Evolutionary conservation across 495 filamentous ascomycete species (phyloP).

Genomic region (Aspergillus diversus): DNA sequence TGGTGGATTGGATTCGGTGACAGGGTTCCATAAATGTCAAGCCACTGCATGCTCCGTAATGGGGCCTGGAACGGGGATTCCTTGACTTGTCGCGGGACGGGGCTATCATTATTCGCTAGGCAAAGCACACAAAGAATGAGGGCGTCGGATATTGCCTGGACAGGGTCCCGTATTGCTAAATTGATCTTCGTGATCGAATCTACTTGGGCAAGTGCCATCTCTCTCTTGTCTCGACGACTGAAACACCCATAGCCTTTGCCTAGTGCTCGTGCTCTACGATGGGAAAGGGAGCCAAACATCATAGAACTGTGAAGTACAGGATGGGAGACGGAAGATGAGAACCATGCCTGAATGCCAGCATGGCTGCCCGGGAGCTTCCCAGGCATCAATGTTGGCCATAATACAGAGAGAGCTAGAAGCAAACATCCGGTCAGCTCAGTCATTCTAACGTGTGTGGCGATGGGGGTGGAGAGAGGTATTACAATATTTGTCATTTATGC

Average conservation of each 20-base stretch:
- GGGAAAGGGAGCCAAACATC: neutral
- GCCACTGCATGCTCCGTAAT: conserved; percentile 2
- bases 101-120: neutral
- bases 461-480: neutral
- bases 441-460: too few relatives aligned
- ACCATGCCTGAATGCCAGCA: neutral
- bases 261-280: neutral
- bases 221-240: neutral
- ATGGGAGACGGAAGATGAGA: neutral
- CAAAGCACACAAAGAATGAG: neutral
- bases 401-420: neutral
- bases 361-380: neutral
- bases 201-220: neutral
- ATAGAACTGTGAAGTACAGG: neutral
- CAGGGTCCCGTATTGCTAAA: neutral
- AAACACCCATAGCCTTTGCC: neutral
- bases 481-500: neutral
- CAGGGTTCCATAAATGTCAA: neutral
- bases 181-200: neutral
- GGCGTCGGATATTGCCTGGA: neutral
- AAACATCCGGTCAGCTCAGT: neutral
- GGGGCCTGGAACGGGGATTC: neutral
- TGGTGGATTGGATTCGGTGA: neutral
- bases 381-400: conserved; percentile 2
- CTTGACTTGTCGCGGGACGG: neutral